A percentile compares a stretch with the other conserved stretches of the same genome.
These are phyloP conservation scores for Penicillium paradoxum DNA, from an alignment of 495 filamentous ascomycete species.

Conservation along the genomic window DNA sequence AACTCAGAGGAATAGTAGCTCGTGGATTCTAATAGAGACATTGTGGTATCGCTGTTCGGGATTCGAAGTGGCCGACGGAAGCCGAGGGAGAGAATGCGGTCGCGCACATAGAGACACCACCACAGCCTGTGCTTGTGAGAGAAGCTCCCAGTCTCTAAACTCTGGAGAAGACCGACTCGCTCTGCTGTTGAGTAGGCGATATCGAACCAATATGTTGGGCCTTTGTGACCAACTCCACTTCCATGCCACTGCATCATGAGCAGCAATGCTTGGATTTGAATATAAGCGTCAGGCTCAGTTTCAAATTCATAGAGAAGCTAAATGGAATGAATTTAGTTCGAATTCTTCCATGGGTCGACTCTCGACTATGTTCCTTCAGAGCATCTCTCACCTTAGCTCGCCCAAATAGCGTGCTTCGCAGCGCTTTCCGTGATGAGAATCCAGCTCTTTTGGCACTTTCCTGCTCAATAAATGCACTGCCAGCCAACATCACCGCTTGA, in stretches of 20 bases:
- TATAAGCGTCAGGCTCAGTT: conserved; percentile 2
- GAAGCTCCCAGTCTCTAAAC: conserved; percentile 3
- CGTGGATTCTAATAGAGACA: conserved; percentile 2
- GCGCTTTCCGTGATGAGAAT: not conserved
- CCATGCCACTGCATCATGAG: conserved; percentile 11
- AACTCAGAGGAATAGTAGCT: conserved; percentile 7
- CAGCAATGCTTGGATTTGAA: conserved; percentile 5
- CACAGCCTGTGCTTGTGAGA: conserved; percentile 8
- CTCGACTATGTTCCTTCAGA: not conserved
- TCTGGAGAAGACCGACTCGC: not conserved
- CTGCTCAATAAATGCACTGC: conserved; percentile 5
- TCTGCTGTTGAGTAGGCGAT: conserved; percentile 8
- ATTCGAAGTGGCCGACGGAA: conserved; percentile 4
- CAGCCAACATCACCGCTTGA: conserved; percentile 4
- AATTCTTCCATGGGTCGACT: not conserved
- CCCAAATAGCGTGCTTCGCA: not conserved
- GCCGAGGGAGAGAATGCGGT: conserved; percentile 6
- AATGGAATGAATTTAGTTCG: not conserved
- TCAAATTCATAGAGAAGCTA: conserved; percentile 7
- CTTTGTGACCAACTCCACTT: not conserved
- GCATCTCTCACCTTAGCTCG: conserved; percentile 1
- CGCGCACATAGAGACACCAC: conserved; percentile 9
- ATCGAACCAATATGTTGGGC: conserved; percentile 7
- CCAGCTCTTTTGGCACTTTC: not conserved
- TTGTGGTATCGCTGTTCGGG: conserved; percentile 4